Evolutionary conservation across 2,329 filamentous ascomycete species (phyloP).

Genomic region (Hysterium pulicare): DNA sequence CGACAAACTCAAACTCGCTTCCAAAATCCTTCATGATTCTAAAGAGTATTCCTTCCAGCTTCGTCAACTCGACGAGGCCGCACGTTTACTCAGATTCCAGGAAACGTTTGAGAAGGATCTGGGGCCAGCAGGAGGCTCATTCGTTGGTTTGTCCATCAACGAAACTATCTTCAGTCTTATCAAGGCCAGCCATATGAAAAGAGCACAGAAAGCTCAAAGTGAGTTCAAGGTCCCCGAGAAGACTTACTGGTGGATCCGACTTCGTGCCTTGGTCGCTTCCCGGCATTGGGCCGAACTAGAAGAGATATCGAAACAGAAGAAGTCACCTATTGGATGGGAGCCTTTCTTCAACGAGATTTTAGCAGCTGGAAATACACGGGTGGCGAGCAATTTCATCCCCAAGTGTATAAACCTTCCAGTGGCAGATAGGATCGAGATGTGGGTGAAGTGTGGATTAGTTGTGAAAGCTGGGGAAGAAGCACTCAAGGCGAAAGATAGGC

Average conservation of each 20-base stretch:
- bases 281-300: constrained; percentile 92
- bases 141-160: constrained; percentile 81
- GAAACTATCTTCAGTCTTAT: constrained; percentile 90
- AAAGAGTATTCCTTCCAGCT: constrained; percentile 76
- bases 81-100: constrained; percentile 77
- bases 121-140: constrained; percentile 59
- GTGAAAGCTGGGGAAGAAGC: constrained; percentile 91
- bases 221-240: constrained; percentile 94
- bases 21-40: constrained; percentile 77
- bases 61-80: constrained; percentile 73
- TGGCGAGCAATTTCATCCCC: constrained; percentile 78
- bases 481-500: constrained; percentile 72
- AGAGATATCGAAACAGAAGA: constrained; percentile 72
- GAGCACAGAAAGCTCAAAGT: constrained; percentile 80
- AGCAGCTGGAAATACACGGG: constrained; percentile 81
- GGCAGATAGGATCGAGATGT: constrained; percentile 80
- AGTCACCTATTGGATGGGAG: constrained; percentile 96
- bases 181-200: constrained; percentile 73
- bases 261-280: constrained; percentile 84
- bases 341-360: constrained; percentile 90
- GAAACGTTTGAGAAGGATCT: constrained; percentile 83
- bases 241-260: constrained; percentile 79
- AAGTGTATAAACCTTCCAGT: constrained; percentile 74
- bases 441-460: constrained; percentile 89
- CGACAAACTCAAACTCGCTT: constrained; percentile 86